Evolutionary conservation across 129 eudicot species (phyloP), one percentile per base, ranked within the genome.

Genomic region (Chrysanthemum makinoi): DNA sequence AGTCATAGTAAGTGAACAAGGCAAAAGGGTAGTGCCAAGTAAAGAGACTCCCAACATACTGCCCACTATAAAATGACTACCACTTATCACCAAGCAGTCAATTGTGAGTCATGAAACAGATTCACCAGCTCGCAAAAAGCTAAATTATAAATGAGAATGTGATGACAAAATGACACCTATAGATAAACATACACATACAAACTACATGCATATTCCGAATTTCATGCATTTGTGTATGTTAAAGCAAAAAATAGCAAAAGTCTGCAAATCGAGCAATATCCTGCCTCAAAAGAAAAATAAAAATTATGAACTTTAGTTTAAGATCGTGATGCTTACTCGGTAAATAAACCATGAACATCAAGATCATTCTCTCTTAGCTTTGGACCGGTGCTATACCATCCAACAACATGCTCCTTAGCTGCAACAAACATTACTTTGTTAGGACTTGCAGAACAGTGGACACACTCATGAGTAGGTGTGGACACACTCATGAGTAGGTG

Each of bases 301-400:
- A 28, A 28, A 28, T 5, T 28, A 28, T 7, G n/a, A n/a, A n/a
- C n/a, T n/a, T n/a, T n/a, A n/a, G n/a, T 7, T 15, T 35, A 62
- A 54, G 15, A 24, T 44, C 20, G 26, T 0, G 20, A 17, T 64
- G 68, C 96, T 94, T 87, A 94, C 99, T 90, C 99, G 14, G 84
- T 94, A 44, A 94, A 90, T 83, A 94, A 83, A 51, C 85, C 84
- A 43, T 94, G 99, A 83, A 94, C 76, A 65, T 90, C 90, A 39
- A 90, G 82, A 78, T 94, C 99, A 81, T 94, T 94, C 66, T 94
- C 99, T 79, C 90, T 80, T 68, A 94, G 90, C 78, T 94, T 94
- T n/a, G 99, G 97, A 12, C 99, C 99, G 2, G 99, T 89, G 80
- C 99, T 94, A 77, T 94, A 94, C 99, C 99, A 94, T 53, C 99